Evolutionary conservation across 163 green algal species (phyloP), one percentile per base, ranked within the genome.

Genomic region (Scenedesmus sp.): DNA sequence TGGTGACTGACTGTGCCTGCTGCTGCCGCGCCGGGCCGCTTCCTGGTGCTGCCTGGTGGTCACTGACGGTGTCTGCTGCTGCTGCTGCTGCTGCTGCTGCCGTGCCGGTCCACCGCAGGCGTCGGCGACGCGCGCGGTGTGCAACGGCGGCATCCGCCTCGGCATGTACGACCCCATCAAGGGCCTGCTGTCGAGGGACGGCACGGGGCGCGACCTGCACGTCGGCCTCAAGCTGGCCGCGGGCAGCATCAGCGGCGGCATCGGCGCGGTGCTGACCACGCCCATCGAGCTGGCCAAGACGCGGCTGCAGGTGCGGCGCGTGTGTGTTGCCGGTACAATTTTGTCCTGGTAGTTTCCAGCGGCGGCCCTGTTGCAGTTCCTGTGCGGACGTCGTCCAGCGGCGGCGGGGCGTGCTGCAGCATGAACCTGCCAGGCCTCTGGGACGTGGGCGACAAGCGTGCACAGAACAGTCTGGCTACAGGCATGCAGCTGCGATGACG

Each of bases 131-230:
- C 87, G 87, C 26, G 87, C 87, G 2, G 78, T 91, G 12, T 81
- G 12, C 7, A 91, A 91, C n/a, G 87, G 87, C 37, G 87, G 87
- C 37, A 91, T 91, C n/a, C 37, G 87, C 9, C 72, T 91, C 4
- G 87, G 87, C 10, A 13, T 91, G 59, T 91, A 91, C 33, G 87
- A 81, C 22, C 87, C 87, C 0, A 91, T 91, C 51, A 91, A 91
- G 22, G 30, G n/a, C 30, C 56, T 91, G 4, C 72, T 91, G 51
- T 72, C 35, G 6, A 26, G 7, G 2, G 78, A 91, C 59, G 87
- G 87, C 53, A 81, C 35, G 20, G 78, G 87, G 33, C 53, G 35
- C 6, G 78, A 86, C 35, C 87, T 91, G 15, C 76, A 86, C 53
- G 56, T 91, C 4, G 87, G 87, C 20, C 87, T 87, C 40, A 91